Percentiles rank a stretch among this genome's conserved stretches.
phyloP scores from a whole-genome alignment of 2,329 filamentous ascomycete species.

The Trematosphaeria pertusa region DNA sequence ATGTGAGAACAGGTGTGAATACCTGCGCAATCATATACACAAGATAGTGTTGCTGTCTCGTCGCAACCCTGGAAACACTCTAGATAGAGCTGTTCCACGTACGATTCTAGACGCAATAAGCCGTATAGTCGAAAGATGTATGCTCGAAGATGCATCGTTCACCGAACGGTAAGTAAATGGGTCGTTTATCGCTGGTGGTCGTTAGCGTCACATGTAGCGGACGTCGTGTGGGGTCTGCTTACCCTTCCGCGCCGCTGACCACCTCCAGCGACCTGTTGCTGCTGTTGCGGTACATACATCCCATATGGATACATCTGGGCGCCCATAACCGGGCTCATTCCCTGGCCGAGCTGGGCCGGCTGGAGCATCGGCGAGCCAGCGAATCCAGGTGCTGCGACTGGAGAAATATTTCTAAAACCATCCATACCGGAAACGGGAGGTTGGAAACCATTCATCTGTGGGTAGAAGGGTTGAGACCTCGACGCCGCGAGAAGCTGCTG shows the following conservation, averaged over 20 bases:
- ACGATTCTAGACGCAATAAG: conserved; percentile 7
- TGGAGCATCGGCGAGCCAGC: conserved; percentile 56
- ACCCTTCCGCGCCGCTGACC: conserved; percentile 62
- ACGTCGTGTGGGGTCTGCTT: conserved; percentile 45
- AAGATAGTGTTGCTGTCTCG: conserved; percentile 22
- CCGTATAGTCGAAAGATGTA: neutral
- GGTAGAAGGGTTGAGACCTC: conserved; percentile 52
- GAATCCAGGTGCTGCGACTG: conserved; percentile 50
- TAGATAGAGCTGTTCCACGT: conserved; percentile 4
- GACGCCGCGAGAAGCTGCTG: conserved; percentile 62
- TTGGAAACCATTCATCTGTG: conserved; percentile 51
- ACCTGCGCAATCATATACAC: conserved; percentile 34
- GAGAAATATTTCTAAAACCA: conserved; percentile 51
- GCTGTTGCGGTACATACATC: conserved; percentile 57
- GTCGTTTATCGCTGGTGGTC: conserved; percentile 36
- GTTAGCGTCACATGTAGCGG: conserved; percentile 29
- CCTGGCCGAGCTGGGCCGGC: conserved; percentile 53
- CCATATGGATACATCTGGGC: conserved; percentile 58
- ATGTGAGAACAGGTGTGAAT: conserved; percentile 23
- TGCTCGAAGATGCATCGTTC: neutral
- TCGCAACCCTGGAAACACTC: conserved; percentile 20
- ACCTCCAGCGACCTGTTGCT: conserved; percentile 52
- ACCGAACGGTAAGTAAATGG: neutral
- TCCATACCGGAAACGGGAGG: conserved; percentile 53
- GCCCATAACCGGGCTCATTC: conserved; percentile 41